These are phyloP conservation scores for Emericellopsis atlantica DNA, from an alignment of 2,329 filamentous ascomycete species.

Conservation along the genomic window DNA sequence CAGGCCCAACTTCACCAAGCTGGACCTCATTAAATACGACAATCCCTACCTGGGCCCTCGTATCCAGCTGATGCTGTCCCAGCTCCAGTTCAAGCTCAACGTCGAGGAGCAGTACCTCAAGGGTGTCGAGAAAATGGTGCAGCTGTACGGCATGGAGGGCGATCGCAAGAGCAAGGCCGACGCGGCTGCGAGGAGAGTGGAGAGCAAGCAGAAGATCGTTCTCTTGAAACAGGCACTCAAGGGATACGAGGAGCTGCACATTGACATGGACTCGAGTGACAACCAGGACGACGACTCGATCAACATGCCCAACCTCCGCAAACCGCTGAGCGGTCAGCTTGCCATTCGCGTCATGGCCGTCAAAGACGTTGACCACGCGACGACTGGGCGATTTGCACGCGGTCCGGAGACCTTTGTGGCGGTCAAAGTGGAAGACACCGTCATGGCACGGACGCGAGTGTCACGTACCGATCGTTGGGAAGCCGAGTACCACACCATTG, in stretches of 20 bases:
- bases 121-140: constrained; percentile 98
- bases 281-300: constrained; percentile 87
- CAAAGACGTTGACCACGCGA: constrained; percentile 88
- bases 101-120: constrained; percentile 99
- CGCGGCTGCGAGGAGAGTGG: constrained; percentile 76
- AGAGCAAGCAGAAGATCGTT: constrained; percentile 97
- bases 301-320: constrained; percentile 86
- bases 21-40: constrained; percentile 98
- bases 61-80: constrained; percentile 97
- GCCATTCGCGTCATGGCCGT: constrained; percentile 78
- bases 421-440: constrained; percentile 90
- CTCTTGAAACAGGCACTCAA: constrained; percentile 91
- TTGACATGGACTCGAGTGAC: constrained; percentile 75
- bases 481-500: constrained; percentile 80
- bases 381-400: constrained; percentile 70
- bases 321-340: constrained; percentile 86
- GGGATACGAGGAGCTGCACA: constrained; percentile 92
- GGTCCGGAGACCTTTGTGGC: constrained; percentile 92
- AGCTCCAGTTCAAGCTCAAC: constrained; percentile 96
- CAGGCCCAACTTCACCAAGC: constrained; percentile 86
- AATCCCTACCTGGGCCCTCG: constrained; percentile 89
- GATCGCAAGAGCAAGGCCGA: constrained; percentile 92
- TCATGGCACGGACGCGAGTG: constrained; percentile 77
- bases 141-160: constrained; percentile 92
- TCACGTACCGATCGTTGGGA: constrained; percentile 85